Base-by-base conservation (phyloP, 192 early-diverging fungal genomes). In the Cetraspora pellucida region DNA sequence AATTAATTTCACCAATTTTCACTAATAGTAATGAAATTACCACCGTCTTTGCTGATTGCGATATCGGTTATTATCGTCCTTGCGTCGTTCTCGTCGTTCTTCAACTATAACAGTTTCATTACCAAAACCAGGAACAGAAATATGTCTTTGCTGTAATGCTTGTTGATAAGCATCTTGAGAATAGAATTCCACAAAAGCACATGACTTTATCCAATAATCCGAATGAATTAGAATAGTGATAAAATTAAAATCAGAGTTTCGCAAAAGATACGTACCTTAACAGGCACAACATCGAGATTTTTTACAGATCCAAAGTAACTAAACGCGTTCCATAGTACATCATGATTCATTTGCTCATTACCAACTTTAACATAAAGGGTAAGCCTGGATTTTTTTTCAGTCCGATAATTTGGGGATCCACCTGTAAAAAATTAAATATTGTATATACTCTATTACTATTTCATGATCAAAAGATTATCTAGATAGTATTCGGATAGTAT, bases 121-220 rank as follows among this genome's bases (percentile, higher is more conserved):
- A 55, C 77, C 77, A 10, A 74, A 75, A 13, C 84, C 85, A 2
- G 63, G 63, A 69, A 83, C 80, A 46, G 82, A 78, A n/a, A 77
- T 80, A 44, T 86, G 80, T 10, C 70, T 77, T 66, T 91, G 81
- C 49, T 86, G 87, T 63, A 95, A 88, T 16, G 92, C 89, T 5
- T 82, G 80, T 44, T 85, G 85, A 21, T 91, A 91, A 30, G 83
- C 81, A 23, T 87, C 91, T 30, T 80, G 81, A 14, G 86, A 83
- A 44, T 81, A 78, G 79, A 94, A 95, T 76, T 95, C 92, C 28
- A 93, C 89, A 79, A 92, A 90, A 2, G 89, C 90, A 44, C 77
- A 82, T 76, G 85, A 85, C 82, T 89, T 91, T 54, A 82, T 75
- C 5, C 37, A 43, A 31, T 37, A 28, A 8, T 61, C 11, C 0